Evolutionary conservation across 2,329 filamentous ascomycete species (phyloP).

Genomic region (Davidsoniella australis): DNA sequence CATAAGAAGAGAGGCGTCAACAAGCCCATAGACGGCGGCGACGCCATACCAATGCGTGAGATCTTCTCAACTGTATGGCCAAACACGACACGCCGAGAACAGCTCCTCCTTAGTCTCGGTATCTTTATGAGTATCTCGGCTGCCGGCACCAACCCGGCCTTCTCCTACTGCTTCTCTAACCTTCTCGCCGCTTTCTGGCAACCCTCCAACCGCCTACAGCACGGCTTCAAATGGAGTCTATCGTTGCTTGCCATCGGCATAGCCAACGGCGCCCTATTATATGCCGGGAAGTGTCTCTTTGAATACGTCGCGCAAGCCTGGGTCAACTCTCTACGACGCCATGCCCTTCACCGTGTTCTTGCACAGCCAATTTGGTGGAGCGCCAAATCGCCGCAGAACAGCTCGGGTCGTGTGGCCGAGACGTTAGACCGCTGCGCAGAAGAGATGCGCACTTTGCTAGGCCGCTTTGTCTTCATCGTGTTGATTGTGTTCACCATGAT

Average conservation of each 20-base stretch:
- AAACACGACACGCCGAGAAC: constrained; percentile 33
- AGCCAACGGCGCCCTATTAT: constrained; percentile 47
- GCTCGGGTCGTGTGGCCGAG: constrained; percentile 33
- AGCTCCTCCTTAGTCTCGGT: constrained; percentile 39
- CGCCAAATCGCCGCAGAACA: constrained; percentile 27
- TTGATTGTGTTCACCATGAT: constrained; percentile 53
- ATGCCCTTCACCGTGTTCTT: constrained; percentile 53
- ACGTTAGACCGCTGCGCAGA: constrained; percentile 69
- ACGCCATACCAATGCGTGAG: constrained; percentile 1
- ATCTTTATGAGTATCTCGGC: constrained; percentile 45
- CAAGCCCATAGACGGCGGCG: too few relatives aligned
- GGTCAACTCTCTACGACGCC: constrained; percentile 53
- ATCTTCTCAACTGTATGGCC: constrained; percentile 59
- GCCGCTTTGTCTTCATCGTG: constrained; percentile 56
- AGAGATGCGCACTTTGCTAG: constrained; percentile 70
- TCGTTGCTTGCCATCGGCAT: constrained; percentile 51
- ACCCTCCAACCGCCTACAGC: constrained; percentile 27
- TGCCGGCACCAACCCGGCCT: constrained; percentile 52
- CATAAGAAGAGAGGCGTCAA: too few relatives aligned
- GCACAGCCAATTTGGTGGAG: constrained; percentile 69
- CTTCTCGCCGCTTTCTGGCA: constrained; percentile 55
- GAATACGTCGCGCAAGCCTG: constrained; percentile 59
- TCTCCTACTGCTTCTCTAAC: constrained; percentile 59
- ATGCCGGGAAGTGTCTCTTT: constrained; percentile 51
- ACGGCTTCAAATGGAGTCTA: constrained; percentile 50